Base-by-base conservation (phyloP, 208 protist species). In the Wallacemonas sp. region DNA sequence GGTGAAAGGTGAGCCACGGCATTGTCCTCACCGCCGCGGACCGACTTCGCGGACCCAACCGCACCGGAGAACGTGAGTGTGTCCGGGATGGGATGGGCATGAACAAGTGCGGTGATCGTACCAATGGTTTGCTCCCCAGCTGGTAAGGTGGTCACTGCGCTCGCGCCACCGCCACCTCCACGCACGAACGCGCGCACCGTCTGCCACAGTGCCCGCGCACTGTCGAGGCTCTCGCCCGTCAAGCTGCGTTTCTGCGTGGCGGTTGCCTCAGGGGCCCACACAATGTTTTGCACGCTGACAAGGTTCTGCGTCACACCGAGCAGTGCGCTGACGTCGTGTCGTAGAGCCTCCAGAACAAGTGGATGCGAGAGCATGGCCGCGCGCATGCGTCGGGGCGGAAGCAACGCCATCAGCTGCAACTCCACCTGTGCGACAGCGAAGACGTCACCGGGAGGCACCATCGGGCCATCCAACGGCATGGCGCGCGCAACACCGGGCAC, bases 261-360 rank as follows among this genome's bases (percentile, higher is more conserved):
- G 8, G 9, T 21, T 8, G 32, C 50, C 10, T 57, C 29, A 3
- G 24, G 29, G 9, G 29, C 50, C 50, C 50, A 57, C n/a, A 57
- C 29, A 8, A 57, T 19, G 30, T 57, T 37, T n/a, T 57, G 29
- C 12, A 68, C 45, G 30, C 54, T 39, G 19, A 68, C 37, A 54
- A 61, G 55, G 27, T 60, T 46, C 19, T 37, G 1, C 4, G 69
- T 68, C 5, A 75, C 21, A 33, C 62, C 69, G 5, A 75, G 57
- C 13, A 68, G 44, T 0, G 57, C 54, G 10, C 57, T 38, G 1
- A 75, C 24, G 48, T 68, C 62, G 41, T 64, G 65, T 1, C 36
- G 22, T 32, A 75, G 36, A 1, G 59, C 61, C 36, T 68, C 45
- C 1, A 68, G 54, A 9, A 61, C 12, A 2, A 48, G 29, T 5